phyloP scores from a whole-genome alignment of 2,329 filamentous ascomycete genomes.

The Nothopassalora personata region DNA sequence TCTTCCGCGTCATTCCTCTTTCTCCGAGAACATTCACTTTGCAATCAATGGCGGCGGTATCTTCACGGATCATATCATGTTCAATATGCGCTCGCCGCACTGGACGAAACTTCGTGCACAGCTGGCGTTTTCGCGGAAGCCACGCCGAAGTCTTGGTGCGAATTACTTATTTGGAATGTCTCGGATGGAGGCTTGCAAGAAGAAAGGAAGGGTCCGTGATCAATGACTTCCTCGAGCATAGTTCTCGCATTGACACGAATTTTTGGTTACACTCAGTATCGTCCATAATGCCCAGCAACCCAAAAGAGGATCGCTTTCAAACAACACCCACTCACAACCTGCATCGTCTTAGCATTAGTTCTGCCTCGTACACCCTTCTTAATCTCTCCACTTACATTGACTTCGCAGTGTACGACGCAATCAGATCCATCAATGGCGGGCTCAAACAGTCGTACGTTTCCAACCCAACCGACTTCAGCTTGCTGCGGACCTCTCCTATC shows the following conservation, averaged over 20 bases:
- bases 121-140: too few species aligned
- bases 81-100: too few species aligned
- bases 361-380: neutral
- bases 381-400: conserved; percentile 16
- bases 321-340: neutral
- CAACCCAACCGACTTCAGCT: conserved; percentile 52
- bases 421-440: conserved; percentile 56
- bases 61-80: too few species aligned
- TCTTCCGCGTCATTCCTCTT: too few species aligned
- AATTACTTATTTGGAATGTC: too few species aligned
- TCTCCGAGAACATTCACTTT: too few species aligned
- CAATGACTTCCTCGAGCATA: neutral
- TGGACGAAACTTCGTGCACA: too few species aligned
- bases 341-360: neutral
- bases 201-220: neutral
- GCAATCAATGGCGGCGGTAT: too few species aligned
- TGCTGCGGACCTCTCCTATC: conserved; percentile 52
- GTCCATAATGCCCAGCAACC: neutral
- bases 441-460: conserved; percentile 59
- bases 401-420: conserved; percentile 23
- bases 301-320: neutral
- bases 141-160: too few species aligned
- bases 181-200: too few species aligned
- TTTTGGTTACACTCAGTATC: neutral
- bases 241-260: neutral